Evolutionary conservation across 345 rosid genomes (phyloP).

Genomic region (Gossypium rotundifolium): DNA sequence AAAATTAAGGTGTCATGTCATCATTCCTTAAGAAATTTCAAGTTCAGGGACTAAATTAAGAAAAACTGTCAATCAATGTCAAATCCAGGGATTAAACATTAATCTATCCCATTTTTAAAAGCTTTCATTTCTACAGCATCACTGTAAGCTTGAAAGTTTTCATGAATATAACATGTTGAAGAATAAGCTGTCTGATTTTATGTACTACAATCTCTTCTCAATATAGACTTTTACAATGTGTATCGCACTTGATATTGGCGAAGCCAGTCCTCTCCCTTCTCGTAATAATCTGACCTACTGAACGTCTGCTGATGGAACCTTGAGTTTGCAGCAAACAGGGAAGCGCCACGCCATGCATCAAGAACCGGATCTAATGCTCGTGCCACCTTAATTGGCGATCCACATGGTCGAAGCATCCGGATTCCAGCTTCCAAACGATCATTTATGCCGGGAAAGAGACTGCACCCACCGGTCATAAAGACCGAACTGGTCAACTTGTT

Average conservation of each 20-base stretch:
- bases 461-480: conserved; percentile 75
- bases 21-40: no score
- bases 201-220: not conserved
- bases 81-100: no score
- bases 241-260: conserved; percentile 58
- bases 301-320: conserved; percentile 60
- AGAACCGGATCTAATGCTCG: conserved; percentile 73
- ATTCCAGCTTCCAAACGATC: conserved; percentile 75
- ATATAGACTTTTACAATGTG: conserved; percentile 23
- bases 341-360: conserved; percentile 99
- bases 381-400: conserved; percentile 55
- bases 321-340: conserved; percentile 49
- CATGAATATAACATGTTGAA: not conserved
- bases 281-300: conserved; percentile 61
- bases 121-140: no score
- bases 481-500: conserved; percentile 63
- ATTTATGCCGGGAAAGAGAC: conserved; percentile 58
- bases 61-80: no score
- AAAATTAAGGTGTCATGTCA: no score
- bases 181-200: not conserved
- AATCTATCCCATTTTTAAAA: no score
- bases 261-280: conserved; percentile 96
- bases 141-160: not conserved
- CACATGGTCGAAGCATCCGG: conserved; percentile 78
- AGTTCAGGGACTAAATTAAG: no score